phyloP scores from a whole-genome alignment of 2,329 filamentous ascomycete species.

The Rhexocercosporidium sp. region DNA sequence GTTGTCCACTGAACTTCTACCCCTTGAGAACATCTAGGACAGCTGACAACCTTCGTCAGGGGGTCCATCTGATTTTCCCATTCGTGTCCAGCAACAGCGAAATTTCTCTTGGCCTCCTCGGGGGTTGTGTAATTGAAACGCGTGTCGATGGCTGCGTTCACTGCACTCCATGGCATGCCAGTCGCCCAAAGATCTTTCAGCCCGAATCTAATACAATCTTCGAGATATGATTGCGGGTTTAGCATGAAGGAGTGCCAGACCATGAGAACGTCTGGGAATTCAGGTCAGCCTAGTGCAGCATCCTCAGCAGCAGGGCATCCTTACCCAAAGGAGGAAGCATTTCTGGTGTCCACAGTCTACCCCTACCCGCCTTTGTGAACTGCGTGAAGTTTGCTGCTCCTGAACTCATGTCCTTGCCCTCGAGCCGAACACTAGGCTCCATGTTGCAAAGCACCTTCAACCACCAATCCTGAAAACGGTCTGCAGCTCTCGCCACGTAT shows the following conservation, averaged over 20 bases:
- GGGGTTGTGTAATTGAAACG: conserved; percentile 61
- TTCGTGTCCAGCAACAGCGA: conserved; percentile 54
- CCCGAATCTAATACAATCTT: conserved; percentile 70
- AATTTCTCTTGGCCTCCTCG: conserved; percentile 50
- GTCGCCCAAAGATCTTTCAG: conserved; percentile 61
- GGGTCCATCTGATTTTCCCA: conserved; percentile 67
- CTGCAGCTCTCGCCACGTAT: conserved; percentile 70
- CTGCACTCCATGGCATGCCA: conserved; percentile 68
- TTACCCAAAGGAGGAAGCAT: conserved; percentile 65
- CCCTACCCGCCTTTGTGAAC: conserved; percentile 27
- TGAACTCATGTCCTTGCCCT: conserved; percentile 33
- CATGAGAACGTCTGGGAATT: conserved; percentile 69
- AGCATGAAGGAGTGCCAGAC: conserved; percentile 82
- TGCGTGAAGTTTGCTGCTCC: conserved; percentile 17
- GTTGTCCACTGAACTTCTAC: conserved; percentile 66
- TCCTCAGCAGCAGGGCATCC: conserved; percentile 53
- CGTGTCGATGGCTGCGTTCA: conserved; percentile 63
- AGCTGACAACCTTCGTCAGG: conserved; percentile 54
- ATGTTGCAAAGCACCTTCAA: conserved; percentile 40
- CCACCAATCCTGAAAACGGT: conserved; percentile 74
- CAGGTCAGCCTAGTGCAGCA: conserved; percentile 14
- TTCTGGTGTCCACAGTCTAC: conserved; percentile 45
- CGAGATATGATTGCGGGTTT: conserved; percentile 75
- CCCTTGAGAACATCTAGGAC: conserved; percentile 56
- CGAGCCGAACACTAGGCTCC: conserved; percentile 34